phyloP scores from a whole-genome alignment of 2,329 filamentous ascomycete genomes.

The Sordariomycetes sp. region DNA sequence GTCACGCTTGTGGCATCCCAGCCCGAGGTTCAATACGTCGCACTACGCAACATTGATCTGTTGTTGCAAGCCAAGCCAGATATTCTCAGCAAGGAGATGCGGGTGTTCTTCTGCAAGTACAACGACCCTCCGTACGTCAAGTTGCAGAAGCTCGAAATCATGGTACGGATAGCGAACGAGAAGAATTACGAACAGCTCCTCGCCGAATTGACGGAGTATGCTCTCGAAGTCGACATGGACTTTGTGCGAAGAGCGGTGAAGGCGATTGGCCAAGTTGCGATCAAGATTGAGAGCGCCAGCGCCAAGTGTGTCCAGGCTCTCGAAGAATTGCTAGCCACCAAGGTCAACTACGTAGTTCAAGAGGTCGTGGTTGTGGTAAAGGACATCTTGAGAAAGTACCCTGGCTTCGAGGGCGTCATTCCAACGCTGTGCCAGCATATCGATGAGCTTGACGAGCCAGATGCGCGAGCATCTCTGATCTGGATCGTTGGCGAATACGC shows the following conservation, averaged over 20 bases:
- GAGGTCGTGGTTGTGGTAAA: slow-evolving; percentile 99
- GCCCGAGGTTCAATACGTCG: slow-evolving; percentile 96
- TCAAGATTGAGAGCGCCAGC: slow-evolving; percentile 93
- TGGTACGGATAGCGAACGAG: slow-evolving; percentile 98
- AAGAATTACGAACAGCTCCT: slow-evolving; percentile 92
- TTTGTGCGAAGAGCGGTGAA: slow-evolving; percentile 91
- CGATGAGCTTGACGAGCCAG: slow-evolving; percentile 90
- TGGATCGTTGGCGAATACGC: slow-evolving; percentile 99
- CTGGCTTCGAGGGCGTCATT: slow-evolving; percentile 96
- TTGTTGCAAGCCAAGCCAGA: slow-evolving; percentile 92
- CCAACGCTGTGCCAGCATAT: slow-evolving; percentile 94
- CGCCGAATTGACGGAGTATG: slow-evolving; percentile 93
- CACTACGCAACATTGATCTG: slow-evolving; percentile 90
- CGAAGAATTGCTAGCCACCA: slow-evolving; percentile 89
- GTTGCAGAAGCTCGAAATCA: slow-evolving; percentile 94
- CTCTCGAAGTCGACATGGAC: slow-evolving; percentile 97
- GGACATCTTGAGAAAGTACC: slow-evolving; percentile 95
- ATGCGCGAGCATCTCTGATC: slow-evolving; percentile 82
- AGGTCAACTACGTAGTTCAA: slow-evolving; percentile 98
- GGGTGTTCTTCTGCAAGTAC: slow-evolving; percentile 99
- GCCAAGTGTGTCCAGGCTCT: slow-evolving; percentile 94
- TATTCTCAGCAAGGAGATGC: slow-evolving; percentile 92
- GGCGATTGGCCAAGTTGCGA: slow-evolving; percentile 94
- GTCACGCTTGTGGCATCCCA: slow-evolving; percentile 93
- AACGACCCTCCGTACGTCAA: slow-evolving; percentile 98